phyloP scores from a whole-genome alignment of 2,329 filamentous ascomycete species.

The Colletotrichum sp. region DNA sequence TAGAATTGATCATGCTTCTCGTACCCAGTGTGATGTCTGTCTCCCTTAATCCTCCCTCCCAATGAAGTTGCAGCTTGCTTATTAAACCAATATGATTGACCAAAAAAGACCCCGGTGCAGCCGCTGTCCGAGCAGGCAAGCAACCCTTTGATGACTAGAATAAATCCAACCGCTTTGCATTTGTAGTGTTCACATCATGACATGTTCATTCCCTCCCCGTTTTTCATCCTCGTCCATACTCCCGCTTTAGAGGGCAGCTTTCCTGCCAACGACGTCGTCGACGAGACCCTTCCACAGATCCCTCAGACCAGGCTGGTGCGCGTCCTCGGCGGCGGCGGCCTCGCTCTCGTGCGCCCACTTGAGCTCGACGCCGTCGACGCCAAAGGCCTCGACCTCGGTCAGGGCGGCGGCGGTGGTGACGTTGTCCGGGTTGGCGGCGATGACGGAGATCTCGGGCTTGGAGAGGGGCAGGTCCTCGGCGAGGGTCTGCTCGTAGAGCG shows the following conservation, averaged over 20 bases:
- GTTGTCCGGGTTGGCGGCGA: conserved; percentile 60
- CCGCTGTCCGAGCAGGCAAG: background rate
- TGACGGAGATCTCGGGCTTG: conserved; percentile 54
- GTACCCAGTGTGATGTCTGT: background rate
- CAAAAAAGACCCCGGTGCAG: background rate
- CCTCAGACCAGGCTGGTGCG: conserved; percentile 43
- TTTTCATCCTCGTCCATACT: background rate
- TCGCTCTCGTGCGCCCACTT: conserved; percentile 52
- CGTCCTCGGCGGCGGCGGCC: conserved; percentile 29
- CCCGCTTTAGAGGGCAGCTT: background rate
- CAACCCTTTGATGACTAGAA: background rate
- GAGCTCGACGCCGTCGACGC: conserved; percentile 60
- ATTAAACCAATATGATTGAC: conserved; percentile 8
- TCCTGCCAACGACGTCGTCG: conserved; percentile 47
- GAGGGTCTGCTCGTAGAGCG: conserved; percentile 44
- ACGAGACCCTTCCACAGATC: conserved; percentile 62
- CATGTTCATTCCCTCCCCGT: background rate
- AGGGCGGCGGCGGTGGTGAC: conserved; percentile 56
- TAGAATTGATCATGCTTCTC: background rate
- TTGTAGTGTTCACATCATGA: conserved; percentile 13
- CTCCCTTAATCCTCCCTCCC: background rate
- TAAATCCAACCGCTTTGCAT: conserved; percentile 12
- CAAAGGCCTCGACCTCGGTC: conserved; percentile 63
- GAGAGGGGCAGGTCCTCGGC: conserved; percentile 36
- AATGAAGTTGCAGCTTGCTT: background rate